phyloP scores from a whole-genome alignment of 352 stramenopile genomes.

The Globisporangium ultimum region DNA sequence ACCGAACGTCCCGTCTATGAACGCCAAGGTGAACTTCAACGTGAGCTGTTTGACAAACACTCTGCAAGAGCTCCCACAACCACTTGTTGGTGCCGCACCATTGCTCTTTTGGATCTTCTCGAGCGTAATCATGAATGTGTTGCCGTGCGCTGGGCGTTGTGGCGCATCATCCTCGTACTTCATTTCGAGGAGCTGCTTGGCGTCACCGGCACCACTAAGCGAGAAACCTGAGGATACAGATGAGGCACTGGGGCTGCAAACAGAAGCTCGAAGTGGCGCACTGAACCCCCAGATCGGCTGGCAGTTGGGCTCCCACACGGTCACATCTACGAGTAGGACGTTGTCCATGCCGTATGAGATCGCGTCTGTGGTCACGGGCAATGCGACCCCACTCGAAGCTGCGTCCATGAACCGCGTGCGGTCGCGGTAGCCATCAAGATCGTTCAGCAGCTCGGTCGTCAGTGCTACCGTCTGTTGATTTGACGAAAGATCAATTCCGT shows the following conservation, averaged over 20 bases:
- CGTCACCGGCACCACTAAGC: conserved; percentile 13
- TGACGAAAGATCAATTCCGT: conserved; percentile 28
- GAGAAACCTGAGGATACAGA: conserved; percentile 19
- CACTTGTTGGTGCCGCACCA: no score
- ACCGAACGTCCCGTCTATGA: conserved; percentile 50
- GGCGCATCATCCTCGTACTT: conserved; percentile 18
- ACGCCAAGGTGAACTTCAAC: conserved; percentile 32
- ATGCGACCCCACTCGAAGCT: conserved; percentile 3
- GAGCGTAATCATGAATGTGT: conserved; percentile 22
- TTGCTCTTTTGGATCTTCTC: conserved; percentile 9
- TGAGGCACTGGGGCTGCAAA: not conserved
- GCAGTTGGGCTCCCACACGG: conserved; percentile 46
- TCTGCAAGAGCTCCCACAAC: not conserved
- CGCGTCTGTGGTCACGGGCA: conserved; percentile 37
- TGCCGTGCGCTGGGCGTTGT: conserved; percentile 14
- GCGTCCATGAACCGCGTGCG: conserved; percentile 28
- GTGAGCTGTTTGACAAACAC: conserved; percentile 40
- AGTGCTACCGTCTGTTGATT: not conserved
- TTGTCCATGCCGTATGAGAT: conserved; percentile 35
- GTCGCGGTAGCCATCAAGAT: conserved; percentile 30
- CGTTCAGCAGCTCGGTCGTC: conserved; percentile 30
- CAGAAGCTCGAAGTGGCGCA: conserved; percentile 20
- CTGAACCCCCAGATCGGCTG: conserved; percentile 48
- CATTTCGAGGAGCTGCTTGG: conserved; percentile 17
- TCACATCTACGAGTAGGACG: conserved; percentile 52